These are phyloP conservation scores for Austroboletus novae-zelandiae DNA, from an alignment of 1,284 basidiomycete species.

Conservation along the genomic window DNA sequence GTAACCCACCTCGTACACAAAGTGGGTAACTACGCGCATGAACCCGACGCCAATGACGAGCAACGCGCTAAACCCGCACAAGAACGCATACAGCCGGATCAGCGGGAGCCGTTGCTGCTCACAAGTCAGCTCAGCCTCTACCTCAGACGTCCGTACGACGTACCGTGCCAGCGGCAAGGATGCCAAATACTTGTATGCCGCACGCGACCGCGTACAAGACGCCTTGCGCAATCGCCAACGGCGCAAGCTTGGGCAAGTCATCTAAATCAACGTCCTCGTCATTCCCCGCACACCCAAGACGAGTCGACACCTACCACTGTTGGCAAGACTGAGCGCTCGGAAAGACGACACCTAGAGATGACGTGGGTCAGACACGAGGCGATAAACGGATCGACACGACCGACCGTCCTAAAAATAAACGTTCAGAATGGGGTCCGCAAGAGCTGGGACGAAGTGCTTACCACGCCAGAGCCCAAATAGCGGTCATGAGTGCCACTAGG, in stretches of 20 bases:
- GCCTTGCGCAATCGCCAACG: slow-evolving; percentile 61
- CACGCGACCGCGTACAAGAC: slow-evolving; percentile 50
- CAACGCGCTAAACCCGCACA: slow-evolving; percentile 51
- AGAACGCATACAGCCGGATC: slow-evolving; percentile 54
- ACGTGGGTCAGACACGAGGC: not conserved
- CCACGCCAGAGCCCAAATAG: slow-evolving; percentile 62
- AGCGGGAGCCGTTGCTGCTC: slow-evolving; percentile 57
- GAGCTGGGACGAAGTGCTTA: slow-evolving; percentile 35
- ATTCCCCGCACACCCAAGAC: slow-evolving; percentile 6
- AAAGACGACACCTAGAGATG: slow-evolving; percentile 55
- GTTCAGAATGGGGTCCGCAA: not conserved
- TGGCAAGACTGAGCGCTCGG: slow-evolving; percentile 48
- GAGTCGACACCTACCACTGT: slow-evolving; percentile 39
- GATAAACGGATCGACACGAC: slow-evolving; percentile 13
- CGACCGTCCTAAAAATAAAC: slow-evolving; percentile 45
- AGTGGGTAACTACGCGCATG: slow-evolving; percentile 61
- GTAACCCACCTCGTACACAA: slow-evolving; percentile 56
- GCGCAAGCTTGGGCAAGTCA: slow-evolving; percentile 47
- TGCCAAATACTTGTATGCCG: slow-evolving; percentile 57
- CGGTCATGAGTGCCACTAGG: slow-evolving; percentile 46
- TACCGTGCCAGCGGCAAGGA: slow-evolving; percentile 54
- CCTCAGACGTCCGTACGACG: slow-evolving; percentile 27
- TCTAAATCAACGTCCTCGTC: slow-evolving; percentile 32
- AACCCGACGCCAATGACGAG: slow-evolving; percentile 54
- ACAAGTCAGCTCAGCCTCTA: not conserved